phyloP scores from a whole-genome alignment of 208 protist species.

The Acanthamoeba castellanii region DNA sequence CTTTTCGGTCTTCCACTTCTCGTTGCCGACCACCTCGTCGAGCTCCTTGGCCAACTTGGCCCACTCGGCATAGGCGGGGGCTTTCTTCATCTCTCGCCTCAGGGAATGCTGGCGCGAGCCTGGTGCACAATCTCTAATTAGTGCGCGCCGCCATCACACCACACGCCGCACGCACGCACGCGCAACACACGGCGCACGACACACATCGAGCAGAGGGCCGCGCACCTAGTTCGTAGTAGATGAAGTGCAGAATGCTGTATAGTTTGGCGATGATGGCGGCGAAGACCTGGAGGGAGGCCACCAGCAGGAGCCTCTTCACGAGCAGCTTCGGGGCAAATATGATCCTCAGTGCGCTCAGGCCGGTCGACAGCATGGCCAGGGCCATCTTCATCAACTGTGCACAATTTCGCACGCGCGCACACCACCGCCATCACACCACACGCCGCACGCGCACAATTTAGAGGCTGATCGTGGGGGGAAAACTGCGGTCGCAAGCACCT shows the following conservation, averaged over 20 bases:
- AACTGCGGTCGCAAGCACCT: neutral
- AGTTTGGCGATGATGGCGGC: constrained; percentile 30
- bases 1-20: constrained; percentile 58
- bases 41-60: constrained; percentile 18
- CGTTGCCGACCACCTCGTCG: constrained; percentile 55
- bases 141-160: neutral
- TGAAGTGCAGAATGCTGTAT: constrained; percentile 46
- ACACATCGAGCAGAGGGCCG: neutral
- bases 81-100: neutral
- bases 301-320: neutral
- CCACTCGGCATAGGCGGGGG: constrained; percentile 44
- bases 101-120: constrained; percentile 36
- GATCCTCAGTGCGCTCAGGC: constrained; percentile 4
- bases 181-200: neutral
- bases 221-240: constrained; percentile 47
- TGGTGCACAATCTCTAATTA: neutral
- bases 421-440: too few relatives aligned
- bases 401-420: neutral
- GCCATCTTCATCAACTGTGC: neutral
- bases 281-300: constrained; percentile 41
- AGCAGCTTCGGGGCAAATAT: constrained; percentile 58
- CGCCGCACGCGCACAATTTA: too few relatives aligned
- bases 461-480: too few relatives aligned
- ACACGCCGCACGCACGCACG: neutral
- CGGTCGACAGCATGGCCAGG: neutral